Conservation (phyloP, 1,284 basidiomycete genomes). For the Cutaneotrichosporon sp. region DNA sequence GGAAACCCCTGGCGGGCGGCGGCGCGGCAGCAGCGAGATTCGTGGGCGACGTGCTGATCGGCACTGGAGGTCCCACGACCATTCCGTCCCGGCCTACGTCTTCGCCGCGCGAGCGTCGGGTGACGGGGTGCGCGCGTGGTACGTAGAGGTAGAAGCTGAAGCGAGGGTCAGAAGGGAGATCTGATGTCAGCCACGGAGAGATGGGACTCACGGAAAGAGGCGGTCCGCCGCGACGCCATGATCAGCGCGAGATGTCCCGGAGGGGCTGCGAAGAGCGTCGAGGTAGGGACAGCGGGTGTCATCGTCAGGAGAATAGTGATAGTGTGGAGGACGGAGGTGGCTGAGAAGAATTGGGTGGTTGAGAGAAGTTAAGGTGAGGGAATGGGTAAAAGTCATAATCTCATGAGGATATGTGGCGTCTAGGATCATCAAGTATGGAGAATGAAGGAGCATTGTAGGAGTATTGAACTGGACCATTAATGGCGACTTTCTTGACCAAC, state of each 20-base stretch:
- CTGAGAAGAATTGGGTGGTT: no score
- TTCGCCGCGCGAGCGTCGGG: slow-evolving; percentile 21
- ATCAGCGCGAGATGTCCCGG: slow-evolving; percentile 23
- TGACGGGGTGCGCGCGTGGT: slow-evolving; percentile 23
- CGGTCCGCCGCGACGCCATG: slow-evolving; percentile 20
- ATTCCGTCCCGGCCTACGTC: slow-evolving; percentile 17
- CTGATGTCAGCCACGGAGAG: background rate
- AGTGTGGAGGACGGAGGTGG: background rate
- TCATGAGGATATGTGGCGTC: no score
- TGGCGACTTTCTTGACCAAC: background rate
- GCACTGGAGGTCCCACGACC: slow-evolving; percentile 4
- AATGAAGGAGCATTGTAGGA: no score
- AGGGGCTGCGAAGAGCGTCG: slow-evolving; percentile 19
- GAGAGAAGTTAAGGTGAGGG: no score
- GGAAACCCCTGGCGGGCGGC: slow-evolving; percentile 10
- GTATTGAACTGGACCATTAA: no score
- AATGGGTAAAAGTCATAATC: no score
- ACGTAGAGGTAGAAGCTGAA: slow-evolving; percentile 27
- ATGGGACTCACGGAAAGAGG: slow-evolving; percentile 11
- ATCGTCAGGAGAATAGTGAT: background rate
- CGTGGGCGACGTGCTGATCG: slow-evolving; percentile 8
- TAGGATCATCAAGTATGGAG: no score
- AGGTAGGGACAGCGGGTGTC: background rate
- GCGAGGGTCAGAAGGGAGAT: slow-evolving; percentile 16
- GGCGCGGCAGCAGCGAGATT: background rate